Evolutionary conservation across 805 yeast species (phyloP).

Genomic region (Hagleromyces aurorensis): DNA sequence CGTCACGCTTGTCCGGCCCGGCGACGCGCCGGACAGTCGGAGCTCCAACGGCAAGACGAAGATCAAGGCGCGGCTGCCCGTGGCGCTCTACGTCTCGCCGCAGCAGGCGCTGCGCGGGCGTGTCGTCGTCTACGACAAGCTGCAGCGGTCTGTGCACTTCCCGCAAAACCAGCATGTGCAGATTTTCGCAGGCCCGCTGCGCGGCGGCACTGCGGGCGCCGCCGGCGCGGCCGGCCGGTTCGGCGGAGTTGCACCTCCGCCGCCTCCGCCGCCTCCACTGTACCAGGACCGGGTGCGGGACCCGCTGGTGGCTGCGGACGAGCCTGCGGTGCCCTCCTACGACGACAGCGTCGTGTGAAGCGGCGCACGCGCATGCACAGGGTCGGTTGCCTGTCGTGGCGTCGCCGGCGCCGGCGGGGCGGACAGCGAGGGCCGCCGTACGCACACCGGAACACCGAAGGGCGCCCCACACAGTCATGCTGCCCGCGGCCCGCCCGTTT

Average conservation of each 20-base stretch:
- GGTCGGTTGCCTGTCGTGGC: no score
- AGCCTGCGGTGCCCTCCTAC: slow-evolving; percentile 9
- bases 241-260: slow-evolving; percentile 7
- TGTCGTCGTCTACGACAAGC: slow-evolving; percentile 31
- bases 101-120: slow-evolving; percentile 52
- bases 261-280: slow-evolving; percentile 13
- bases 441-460: no score
- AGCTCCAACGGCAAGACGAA: slow-evolving; percentile 80
- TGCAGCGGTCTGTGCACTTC: slow-evolving; percentile 35
- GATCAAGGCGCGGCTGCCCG: slow-evolving; percentile 78
- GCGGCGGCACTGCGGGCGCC: slow-evolving; percentile 2
- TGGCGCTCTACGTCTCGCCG: slow-evolving; percentile 64
- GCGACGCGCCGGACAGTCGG: slow-evolving; percentile 30
- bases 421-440: slow-evolving; percentile 3
- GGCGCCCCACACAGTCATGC: background rate
- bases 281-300: slow-evolving; percentile 11
- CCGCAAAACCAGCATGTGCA: slow-evolving; percentile 31
- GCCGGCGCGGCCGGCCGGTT: slow-evolving; percentile 5
- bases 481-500: slow-evolving; percentile 4
- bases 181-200: slow-evolving; percentile 16
- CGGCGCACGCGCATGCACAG: slow-evolving; percentile 1
- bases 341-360: no score
- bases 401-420: slow-evolving; percentile 2
- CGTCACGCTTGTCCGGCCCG: slow-evolving; percentile 42
- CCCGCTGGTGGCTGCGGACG: slow-evolving; percentile 28